Percentiles rank a stretch among this genome's conserved stretches.
Conservation (phyloP, 345 rosid genomes). For the Lumnitzera littorea region DNA sequence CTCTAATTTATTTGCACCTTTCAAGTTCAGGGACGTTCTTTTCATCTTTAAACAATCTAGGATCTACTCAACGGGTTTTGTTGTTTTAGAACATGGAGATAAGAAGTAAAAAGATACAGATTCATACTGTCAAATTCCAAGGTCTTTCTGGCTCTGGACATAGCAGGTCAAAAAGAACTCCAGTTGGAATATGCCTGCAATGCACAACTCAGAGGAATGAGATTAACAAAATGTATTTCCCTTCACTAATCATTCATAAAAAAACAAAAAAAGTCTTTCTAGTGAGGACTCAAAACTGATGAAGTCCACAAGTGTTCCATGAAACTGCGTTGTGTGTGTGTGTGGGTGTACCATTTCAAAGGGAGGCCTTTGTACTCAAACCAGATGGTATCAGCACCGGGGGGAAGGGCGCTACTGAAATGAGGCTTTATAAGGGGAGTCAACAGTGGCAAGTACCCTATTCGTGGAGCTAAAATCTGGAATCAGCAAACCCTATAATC, state of each 20-base stretch:
- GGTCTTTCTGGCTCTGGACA: conserved; percentile 87
- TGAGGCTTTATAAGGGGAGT: conserved; percentile 59
- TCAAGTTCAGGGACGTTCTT: no score
- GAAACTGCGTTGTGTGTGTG: neutral
- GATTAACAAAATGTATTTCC: neutral
- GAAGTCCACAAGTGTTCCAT: neutral
- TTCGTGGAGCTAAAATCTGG: conserved; percentile 61
- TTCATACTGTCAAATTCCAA: conserved; percentile 80
- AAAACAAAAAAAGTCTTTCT: neutral
- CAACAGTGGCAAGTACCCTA: conserved; percentile 80
- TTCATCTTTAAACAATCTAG: no score
- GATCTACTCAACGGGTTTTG: no score
- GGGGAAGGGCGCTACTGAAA: conserved; percentile 78
- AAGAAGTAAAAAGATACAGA: neutral
- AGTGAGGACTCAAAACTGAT: neutral
- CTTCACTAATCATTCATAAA: neutral
- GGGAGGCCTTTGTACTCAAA: conserved; percentile 90
- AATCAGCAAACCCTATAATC: neutral
- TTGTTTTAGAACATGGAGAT: neutral
- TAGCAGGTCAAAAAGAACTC: conserved; percentile 86
- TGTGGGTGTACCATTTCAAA: conserved; percentile 53
- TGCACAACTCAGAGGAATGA: neutral
- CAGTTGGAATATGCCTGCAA: conserved; percentile 84
- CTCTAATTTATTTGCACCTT: no score
- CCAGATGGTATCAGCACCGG: conserved; percentile 81